phyloP scores from a whole-genome alignment of 2,329 filamentous ascomycete species.

The Colletotrichum paranaense region DNA sequence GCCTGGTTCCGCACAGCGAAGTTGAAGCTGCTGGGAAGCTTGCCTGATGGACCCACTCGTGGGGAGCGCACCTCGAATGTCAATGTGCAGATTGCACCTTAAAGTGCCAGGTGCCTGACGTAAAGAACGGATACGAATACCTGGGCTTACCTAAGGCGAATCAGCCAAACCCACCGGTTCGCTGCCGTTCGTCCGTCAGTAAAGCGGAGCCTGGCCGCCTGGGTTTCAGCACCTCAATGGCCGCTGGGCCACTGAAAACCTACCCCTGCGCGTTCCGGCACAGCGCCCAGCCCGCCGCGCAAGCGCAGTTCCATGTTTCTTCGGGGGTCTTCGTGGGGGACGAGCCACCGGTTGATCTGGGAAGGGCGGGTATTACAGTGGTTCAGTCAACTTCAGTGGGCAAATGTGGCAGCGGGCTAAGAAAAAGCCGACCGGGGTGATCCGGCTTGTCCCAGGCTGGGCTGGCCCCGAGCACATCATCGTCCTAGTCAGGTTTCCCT shows the following conservation, averaged over 20 bases:
- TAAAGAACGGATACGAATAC: not conserved
- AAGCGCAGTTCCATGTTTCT: conserved; percentile 2
- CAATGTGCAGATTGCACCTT: not conserved
- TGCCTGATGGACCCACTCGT: not conserved
- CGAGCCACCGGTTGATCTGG: not conserved
- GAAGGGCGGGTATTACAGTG: conserved; percentile 2
- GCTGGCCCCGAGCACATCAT: conserved; percentile 33
- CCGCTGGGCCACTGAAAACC: conserved; percentile 19
- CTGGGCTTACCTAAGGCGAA: not conserved
- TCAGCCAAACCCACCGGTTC: not conserved
- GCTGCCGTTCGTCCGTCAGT: conserved; percentile 8
- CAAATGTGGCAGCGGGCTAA: not conserved
- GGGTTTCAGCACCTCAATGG: conserved; percentile 14
- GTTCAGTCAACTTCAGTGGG: not conserved
- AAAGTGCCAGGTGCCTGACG: not conserved
- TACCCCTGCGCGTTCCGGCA: conserved; percentile 17
- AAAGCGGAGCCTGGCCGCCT: conserved; percentile 11
- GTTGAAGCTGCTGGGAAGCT: not conserved
- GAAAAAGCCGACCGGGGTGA: conserved; percentile 18
- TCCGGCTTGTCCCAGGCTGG: conserved; percentile 31
- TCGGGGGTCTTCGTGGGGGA: not conserved
- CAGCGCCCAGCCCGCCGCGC: conserved; percentile 25
- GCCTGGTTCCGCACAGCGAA: not conserved
- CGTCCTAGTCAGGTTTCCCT: conserved; percentile 18
- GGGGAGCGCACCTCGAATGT: not conserved